Percentiles rank a stretch among this genome's conserved stretches.
Conservation (phyloP, 768 basidiomycete species). For the Astraeus odoratus region DNA sequence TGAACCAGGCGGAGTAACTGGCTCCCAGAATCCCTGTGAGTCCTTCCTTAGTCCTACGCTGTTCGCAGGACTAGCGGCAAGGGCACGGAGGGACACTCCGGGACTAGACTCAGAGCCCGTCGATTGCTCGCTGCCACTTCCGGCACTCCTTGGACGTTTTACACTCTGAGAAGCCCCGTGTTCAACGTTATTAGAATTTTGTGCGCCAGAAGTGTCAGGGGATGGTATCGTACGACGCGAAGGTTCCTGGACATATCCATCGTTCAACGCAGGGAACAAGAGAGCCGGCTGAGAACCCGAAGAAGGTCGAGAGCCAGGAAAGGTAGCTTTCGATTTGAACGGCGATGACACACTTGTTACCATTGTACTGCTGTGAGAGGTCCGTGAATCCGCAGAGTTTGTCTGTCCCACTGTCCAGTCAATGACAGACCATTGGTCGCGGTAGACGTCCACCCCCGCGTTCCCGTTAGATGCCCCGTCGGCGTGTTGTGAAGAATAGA, state of each 20-base stretch:
- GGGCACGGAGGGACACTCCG: background rate
- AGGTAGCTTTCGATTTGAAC: background rate
- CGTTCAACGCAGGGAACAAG: background rate
- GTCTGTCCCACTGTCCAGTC: background rate
- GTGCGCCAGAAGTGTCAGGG: background rate
- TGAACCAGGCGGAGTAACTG: constrained; percentile 11
- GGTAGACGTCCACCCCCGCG: background rate
- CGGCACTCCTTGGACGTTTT: background rate
- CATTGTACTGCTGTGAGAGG: background rate
- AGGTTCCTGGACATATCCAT: background rate
- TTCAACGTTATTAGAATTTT: background rate
- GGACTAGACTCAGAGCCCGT: background rate
- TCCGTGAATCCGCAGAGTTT: background rate
- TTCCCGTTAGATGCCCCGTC: background rate
- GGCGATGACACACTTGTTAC: no score
- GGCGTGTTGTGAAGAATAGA: background rate
- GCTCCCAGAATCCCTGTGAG: constrained; percentile 25
- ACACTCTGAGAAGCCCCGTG: background rate
- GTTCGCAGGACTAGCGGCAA: constrained; percentile 1
- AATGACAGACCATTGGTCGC: background rate
- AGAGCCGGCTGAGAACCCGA: background rate
- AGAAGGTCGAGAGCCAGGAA: background rate
- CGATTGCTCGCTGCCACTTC: background rate
- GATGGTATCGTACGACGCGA: background rate
- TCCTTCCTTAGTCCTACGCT: constrained; percentile 14